Conservation (phyloP, 208 protist species). For the Crithidia fasciculata region DNA sequence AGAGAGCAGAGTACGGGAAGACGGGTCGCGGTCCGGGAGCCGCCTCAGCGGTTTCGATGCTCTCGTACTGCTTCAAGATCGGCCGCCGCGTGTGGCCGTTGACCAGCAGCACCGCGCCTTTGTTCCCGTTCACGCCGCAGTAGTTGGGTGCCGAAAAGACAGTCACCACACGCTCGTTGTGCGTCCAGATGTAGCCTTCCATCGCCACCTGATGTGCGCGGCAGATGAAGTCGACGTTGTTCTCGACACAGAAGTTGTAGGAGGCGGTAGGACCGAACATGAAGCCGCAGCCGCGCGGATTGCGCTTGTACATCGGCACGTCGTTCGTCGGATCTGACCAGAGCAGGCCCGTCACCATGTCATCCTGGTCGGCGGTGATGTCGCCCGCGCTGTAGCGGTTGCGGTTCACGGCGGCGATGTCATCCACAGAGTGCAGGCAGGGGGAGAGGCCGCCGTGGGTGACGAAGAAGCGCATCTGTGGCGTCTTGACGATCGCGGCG, state of each 20-base stretch:
- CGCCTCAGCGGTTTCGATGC: constrained; percentile 17
- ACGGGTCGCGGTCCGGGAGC: constrained; percentile 15
- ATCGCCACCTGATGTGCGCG: constrained; percentile 92
- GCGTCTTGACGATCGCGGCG: constrained; percentile 72
- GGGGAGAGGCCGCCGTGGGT: constrained; percentile 97
- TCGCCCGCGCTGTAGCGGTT: constrained; percentile 46
- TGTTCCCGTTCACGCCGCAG: constrained; percentile 74
- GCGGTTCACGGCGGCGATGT: constrained; percentile 42
- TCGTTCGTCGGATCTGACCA: constrained; percentile 97
- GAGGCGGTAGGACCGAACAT: constrained; percentile 96
- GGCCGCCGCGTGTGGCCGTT: constrained; percentile 30
- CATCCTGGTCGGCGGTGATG: constrained; percentile 95
- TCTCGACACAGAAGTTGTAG: constrained; percentile 94
- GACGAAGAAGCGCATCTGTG: constrained; percentile 95
- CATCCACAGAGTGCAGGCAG: constrained; percentile 45
- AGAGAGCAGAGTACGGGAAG: constrained; percentile 33
- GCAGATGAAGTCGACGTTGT: constrained; percentile 96
- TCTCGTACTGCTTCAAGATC: constrained; percentile 63
- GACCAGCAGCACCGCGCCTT: constrained; percentile 71
- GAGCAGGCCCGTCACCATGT: constrained; percentile 97
- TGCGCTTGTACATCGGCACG: constrained; percentile 92
- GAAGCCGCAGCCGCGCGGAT: constrained; percentile 97
- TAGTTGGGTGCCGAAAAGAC: constrained; percentile 85
- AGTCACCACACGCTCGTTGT: constrained; percentile 60
- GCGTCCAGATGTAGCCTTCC: constrained; percentile 82